These are phyloP conservation scores for Hypoxylon sp. DNA, from an alignment of 2,329 filamentous ascomycete genomes.

Conservation along the genomic window DNA sequence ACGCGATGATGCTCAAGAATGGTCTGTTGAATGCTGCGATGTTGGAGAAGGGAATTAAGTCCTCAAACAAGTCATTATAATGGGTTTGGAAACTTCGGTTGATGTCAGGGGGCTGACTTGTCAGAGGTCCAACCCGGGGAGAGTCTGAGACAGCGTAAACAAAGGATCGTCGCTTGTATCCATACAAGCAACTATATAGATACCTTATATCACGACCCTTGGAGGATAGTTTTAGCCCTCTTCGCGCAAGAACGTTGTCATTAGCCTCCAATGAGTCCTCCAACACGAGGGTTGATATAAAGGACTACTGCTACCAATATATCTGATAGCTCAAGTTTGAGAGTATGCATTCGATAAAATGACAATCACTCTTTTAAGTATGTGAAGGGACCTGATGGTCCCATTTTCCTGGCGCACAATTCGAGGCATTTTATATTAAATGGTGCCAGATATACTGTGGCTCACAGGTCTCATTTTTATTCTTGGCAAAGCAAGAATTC, in stretches of 20 bases:
- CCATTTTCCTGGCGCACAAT: neutral
- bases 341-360: neutral
- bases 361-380: neutral
- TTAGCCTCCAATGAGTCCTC: too few species aligned
- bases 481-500: too few species aligned
- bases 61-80: neutral
- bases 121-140: too few species aligned
- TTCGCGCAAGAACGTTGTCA: too few species aligned
- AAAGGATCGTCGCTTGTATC: too few species aligned
- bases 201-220: too few species aligned
- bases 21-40: conserved; percentile 21
- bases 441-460: neutral
- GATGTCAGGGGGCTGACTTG: neutral
- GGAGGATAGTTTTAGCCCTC: too few species aligned
- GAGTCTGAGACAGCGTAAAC: too few species aligned
- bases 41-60: conserved; percentile 9
- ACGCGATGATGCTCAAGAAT: conserved; percentile 19
- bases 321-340: neutral
- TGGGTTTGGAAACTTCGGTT: neutral
- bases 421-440: neutral
- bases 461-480: too few species aligned
- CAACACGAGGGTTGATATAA: neutral
- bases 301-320: conserved; percentile 1
- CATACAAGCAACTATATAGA: too few species aligned
- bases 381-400: neutral